Base-by-base conservation (phyloP, 2,329 filamentous ascomycete genomes). In the Alternaria infectoria region DNA sequence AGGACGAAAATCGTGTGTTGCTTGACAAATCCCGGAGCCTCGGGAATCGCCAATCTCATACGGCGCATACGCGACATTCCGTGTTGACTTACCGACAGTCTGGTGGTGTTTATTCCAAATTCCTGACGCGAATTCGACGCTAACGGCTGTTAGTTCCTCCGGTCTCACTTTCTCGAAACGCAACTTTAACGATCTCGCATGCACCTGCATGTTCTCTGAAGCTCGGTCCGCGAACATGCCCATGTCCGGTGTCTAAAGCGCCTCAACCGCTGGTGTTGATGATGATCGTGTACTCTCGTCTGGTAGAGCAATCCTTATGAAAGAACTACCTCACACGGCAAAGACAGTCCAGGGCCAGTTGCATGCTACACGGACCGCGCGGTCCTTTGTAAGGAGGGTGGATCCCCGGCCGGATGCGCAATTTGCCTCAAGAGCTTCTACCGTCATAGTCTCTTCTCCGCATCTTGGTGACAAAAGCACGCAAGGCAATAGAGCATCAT, bases 61-160 rank as follows among this genome's bases (percentile, higher is more conserved):
- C 32, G 43, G 19, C 25, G 54, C 28, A 58, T 56, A 46, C 12
- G 60, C 45, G 23, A 51, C 46, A 52, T 40, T 50, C 46, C 57
- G 36, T 45, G 54, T 47, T 47, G 54, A 61, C 61, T 40, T 62
- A 58, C 52, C 43, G 46, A 45, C 47, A 36, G 59, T 63, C 62
- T 69, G 59, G 64, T 71, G 55, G 64, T 65, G 21, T 54, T 69
- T 71, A 77, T 77, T 77, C 69, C 66, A 76, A 76, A 76, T 76
- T 65, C 47, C 54, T 49, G 30, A 65, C 21, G 61, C 54, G 64
- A 49, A 61, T 65, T 54, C 59, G 57, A 57, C 69, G 70, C 72
- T 73, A 70, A 64, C 56, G 51, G 67, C 51, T 61, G 13, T 60
- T 44, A 63, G 64, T 46, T 47, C 45, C 46, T 51, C 32, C 57